Evolutionary conservation across 805 yeast genomes (phyloP).

Genomic region (Teunomyces tritomae): DNA sequence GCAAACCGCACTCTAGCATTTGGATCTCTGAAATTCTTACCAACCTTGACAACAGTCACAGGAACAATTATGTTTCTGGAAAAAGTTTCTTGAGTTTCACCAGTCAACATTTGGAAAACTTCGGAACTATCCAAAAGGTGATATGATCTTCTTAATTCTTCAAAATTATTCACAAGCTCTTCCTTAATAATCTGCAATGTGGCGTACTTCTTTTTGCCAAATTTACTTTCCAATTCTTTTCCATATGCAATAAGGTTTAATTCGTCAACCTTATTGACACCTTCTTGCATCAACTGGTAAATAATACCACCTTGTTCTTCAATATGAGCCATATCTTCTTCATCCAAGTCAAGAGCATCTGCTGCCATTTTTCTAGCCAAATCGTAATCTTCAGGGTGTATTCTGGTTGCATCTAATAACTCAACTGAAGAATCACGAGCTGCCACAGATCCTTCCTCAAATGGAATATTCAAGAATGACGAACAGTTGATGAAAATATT

Average conservation of each 20-base stretch:
- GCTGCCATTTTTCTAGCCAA: conserved; percentile 97
- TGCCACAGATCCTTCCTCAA: conserved; percentile 51
- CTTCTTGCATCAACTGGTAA: conserved; percentile 66
- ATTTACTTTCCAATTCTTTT: conserved; percentile 73
- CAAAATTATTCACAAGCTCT: conserved; percentile 84
- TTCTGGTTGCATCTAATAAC: conserved; percentile 87
- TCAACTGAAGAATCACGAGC: conserved; percentile 65
- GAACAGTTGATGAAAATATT: conserved; percentile 89
- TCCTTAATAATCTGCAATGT: conserved; percentile 81
- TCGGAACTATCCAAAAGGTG: conserved; percentile 63
- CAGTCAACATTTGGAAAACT: conserved; percentile 85
- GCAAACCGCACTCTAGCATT: conserved; percentile 41
- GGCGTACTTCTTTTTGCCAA: conserved; percentile 70
- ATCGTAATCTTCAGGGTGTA: conserved; percentile 97
- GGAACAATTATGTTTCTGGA: conserved; percentile 71
- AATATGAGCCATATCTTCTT: conserved; percentile 80
- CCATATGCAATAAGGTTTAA: conserved; percentile 90
- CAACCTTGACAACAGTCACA: conserved; percentile 66
- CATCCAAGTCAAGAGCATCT: conserved; percentile 94
- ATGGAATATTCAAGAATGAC: conserved; percentile 79
- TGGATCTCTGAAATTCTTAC: conserved; percentile 56
- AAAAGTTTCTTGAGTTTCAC: conserved; percentile 73
- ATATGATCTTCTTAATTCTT: conserved; percentile 77
- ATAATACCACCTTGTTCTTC: conserved; percentile 84
- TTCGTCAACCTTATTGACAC: conserved; percentile 75